Conservation (phyloP, 1,139 yeast species). For the Candida tetrigidarum region DNA sequence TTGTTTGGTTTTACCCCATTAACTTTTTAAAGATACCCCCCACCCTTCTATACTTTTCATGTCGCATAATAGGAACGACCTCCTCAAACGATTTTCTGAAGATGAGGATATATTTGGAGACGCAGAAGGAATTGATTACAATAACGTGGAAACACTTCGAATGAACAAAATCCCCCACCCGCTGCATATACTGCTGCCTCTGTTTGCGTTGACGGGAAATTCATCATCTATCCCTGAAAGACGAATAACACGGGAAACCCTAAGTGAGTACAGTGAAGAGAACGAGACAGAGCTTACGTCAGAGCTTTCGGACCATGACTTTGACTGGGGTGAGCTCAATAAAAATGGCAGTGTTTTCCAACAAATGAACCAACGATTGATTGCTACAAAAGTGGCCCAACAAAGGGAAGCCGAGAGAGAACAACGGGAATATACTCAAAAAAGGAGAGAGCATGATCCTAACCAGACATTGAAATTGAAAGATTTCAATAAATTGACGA, state of each 20-base stretch:
- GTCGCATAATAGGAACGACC: conserved; percentile 12
- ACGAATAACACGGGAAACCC: conserved; percentile 21
- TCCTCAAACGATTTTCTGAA: conserved; percentile 22
- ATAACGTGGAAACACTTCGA: conserved; percentile 8
- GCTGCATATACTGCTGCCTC: conserved; percentile 15
- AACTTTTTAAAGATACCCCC: conserved; percentile 3
- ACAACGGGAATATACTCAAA: conserved; percentile 31
- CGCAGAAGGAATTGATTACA: conserved; percentile 23
- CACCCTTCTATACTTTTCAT: not conserved
- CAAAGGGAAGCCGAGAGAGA: conserved; percentile 41
- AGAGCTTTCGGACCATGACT: conserved; percentile 44
- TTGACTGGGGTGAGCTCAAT: conserved; percentile 47
- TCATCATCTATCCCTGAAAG: conserved; percentile 14
- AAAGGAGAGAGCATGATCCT: conserved; percentile 23
- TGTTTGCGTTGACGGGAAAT: conserved; percentile 16
- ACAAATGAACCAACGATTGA: conserved; percentile 24
- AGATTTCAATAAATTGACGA: conserved; percentile 28
- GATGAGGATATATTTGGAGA: conserved; percentile 38
- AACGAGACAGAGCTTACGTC: conserved; percentile 47
- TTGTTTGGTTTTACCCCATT: not conserved
- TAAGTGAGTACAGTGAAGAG: conserved; percentile 43
- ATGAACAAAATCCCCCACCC: conserved; percentile 10
- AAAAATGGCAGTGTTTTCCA: conserved; percentile 36
- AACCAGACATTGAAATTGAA: conserved; percentile 33
- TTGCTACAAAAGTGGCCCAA: conserved; percentile 30